These are phyloP conservation scores for Coniferiporia sulphurascens DNA, from an alignment of 1,284 basidiomycete species.

Conservation along the genomic window DNA sequence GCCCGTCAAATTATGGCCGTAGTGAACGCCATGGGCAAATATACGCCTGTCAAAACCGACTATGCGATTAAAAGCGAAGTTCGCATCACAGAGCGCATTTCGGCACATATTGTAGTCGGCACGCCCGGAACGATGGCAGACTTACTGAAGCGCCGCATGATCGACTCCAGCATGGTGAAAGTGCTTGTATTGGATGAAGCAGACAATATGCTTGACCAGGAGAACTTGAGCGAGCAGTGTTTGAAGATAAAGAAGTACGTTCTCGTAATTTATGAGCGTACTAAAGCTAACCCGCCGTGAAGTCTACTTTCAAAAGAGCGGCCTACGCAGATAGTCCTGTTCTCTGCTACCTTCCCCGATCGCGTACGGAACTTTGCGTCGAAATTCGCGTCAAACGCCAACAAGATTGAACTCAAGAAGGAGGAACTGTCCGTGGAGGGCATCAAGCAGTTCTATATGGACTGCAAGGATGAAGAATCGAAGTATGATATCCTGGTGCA, in stretches of 20 bases:
- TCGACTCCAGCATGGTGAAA: slow-evolving; percentile 80
- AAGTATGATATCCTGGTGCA: slow-evolving; percentile 96
- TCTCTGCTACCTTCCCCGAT: slow-evolving; percentile 98
- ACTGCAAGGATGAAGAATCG: slow-evolving; percentile 81
- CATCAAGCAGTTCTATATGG: slow-evolving; percentile 98
- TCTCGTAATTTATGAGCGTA: not conserved
- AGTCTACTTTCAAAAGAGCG: slow-evolving; percentile 63
- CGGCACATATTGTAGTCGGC: slow-evolving; percentile 91
- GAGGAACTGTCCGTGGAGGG: slow-evolving; percentile 94
- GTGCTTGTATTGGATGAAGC: slow-evolving; percentile 98
- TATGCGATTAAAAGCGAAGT: slow-evolving; percentile 91
- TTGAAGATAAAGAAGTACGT: slow-evolving; percentile 90
- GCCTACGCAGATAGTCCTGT: slow-evolving; percentile 85
- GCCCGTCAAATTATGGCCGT: slow-evolving; percentile 98
- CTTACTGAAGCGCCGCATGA: slow-evolving; percentile 66
- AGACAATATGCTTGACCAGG: slow-evolving; percentile 97
- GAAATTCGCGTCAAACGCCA: slow-evolving; percentile 91
- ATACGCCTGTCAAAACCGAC: slow-evolving; percentile 87
- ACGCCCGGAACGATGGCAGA: slow-evolving; percentile 96
- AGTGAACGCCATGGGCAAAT: slow-evolving; percentile 92
- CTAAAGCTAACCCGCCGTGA: not conserved
- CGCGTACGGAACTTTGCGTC: slow-evolving; percentile 86
- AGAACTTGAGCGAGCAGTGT: slow-evolving; percentile 96
- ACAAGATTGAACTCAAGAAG: slow-evolving; percentile 94
- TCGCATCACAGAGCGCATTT: slow-evolving; percentile 64